Evolutionary conservation across 2,329 filamentous ascomycete species (phyloP).

Genomic region (Cryphonectria nitschkei): DNA sequence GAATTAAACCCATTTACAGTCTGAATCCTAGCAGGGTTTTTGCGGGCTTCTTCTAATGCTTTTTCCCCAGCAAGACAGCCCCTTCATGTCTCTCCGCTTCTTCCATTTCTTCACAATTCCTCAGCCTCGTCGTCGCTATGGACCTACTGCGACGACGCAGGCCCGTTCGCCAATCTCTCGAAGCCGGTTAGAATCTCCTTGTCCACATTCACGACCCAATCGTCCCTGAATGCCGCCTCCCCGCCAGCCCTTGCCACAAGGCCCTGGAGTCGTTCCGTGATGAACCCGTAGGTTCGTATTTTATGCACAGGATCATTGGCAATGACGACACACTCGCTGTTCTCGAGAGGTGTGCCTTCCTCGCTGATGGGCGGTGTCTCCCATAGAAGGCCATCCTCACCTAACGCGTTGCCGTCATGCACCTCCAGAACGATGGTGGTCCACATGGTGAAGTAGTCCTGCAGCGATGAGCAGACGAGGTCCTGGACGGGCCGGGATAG

Average conservation of each 20-base stretch:
- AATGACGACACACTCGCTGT: conserved; percentile 56
- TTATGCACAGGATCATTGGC: conserved; percentile 69
- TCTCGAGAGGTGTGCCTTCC: conserved; percentile 60
- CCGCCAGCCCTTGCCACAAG: conserved; percentile 66
- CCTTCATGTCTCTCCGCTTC: not conserved
- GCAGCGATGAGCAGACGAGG: conserved; percentile 64
- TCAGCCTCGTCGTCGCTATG: not conserved
- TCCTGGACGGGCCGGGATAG: conserved; percentile 60
- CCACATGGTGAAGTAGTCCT: conserved; percentile 78
- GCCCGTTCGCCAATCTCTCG: conserved; percentile 40
- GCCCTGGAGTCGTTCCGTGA: conserved; percentile 63
- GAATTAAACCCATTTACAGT: not conserved
- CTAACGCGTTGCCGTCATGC: conserved; percentile 60
- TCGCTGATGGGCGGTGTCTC: conserved; percentile 44
- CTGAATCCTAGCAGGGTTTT: not conserved
- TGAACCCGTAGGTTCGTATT: conserved; percentile 66
- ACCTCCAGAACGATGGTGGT: conserved; percentile 70
- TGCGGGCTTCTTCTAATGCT: not conserved
- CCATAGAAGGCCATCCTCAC: conserved; percentile 57
- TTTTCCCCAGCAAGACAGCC: not conserved
- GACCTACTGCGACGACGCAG: not conserved
- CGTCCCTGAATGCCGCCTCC: conserved; percentile 65
- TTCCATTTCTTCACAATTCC: not conserved
- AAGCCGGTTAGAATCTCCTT: conserved; percentile 72
- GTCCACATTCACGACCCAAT: conserved; percentile 77